Conservation (phyloP, 495 filamentous ascomycete species). For the Glutinoglossum americanum region DNA sequence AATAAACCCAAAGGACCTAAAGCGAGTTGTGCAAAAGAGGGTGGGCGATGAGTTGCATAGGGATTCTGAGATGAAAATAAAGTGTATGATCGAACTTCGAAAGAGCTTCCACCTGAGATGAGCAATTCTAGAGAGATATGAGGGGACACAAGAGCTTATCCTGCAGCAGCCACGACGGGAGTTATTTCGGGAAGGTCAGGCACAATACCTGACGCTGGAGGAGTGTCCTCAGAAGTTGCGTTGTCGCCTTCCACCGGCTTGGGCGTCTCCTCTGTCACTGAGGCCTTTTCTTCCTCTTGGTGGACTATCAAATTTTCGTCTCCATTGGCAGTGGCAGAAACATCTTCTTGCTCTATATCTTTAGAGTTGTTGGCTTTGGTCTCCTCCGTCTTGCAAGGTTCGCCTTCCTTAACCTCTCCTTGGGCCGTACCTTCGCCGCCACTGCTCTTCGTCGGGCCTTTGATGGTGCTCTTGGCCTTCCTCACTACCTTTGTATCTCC, state of each 20-base stretch:
- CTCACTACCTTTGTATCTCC: neutral
- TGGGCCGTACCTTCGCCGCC: neutral
- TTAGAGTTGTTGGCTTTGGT: neutral
- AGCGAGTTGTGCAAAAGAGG: neutral
- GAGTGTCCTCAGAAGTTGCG: neutral
- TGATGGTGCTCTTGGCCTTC: neutral
- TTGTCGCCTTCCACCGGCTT: neutral
- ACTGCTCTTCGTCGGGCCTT: neutral
- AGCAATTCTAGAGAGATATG: neutral
- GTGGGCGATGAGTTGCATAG: neutral
- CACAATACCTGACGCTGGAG: neutral
- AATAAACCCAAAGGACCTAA: too few relatives aligned
- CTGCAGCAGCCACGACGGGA: neutral
- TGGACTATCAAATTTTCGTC: neutral
- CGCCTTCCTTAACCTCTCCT: neutral
- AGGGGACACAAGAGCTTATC: neutral
- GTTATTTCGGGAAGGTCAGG: neutral
- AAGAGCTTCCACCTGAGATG: neutral
- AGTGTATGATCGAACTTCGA: neutral
- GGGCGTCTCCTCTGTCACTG: neutral
- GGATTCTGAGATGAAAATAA: neutral
- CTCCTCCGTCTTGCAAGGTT: neutral
- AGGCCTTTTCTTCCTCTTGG: neutral
- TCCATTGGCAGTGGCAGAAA: neutral
- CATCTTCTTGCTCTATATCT: neutral